These are phyloP conservation scores for Herpetomonas muscarum DNA, from an alignment of 208 protist genomes.

Conservation along the genomic window DNA sequence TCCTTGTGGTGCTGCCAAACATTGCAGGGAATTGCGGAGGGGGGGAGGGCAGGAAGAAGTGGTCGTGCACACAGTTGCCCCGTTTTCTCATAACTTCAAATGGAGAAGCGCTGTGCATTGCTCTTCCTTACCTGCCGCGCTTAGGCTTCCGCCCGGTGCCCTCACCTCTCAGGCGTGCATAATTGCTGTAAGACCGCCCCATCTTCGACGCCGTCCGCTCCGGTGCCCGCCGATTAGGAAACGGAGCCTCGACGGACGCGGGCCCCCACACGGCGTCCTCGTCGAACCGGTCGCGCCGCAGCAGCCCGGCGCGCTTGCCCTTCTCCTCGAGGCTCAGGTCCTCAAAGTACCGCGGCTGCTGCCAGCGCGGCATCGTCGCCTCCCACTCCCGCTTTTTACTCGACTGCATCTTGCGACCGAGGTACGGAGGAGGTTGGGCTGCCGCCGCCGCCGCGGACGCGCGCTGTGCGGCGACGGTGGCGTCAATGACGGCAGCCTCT, in stretches of 20 bases:
- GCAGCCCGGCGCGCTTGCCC: conserved; percentile 32
- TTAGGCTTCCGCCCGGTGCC: background rate
- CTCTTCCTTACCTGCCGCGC: background rate
- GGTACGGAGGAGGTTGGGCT: background rate
- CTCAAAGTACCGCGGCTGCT: conserved; percentile 40
- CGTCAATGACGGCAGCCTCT: background rate
- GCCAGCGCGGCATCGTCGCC: conserved; percentile 44
- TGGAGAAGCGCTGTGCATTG: background rate
- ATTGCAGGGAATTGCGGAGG: no score
- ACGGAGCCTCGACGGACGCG: background rate
- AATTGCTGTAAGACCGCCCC: conserved; percentile 73
- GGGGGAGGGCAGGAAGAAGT: no score
- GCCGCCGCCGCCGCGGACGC: background rate
- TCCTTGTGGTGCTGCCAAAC: no score
- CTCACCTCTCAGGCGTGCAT: conserved; percentile 31
- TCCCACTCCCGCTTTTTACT: conserved; percentile 71
- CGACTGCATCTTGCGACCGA: background rate
- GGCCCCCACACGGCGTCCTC: conserved; percentile 3
- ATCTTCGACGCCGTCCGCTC: conserved; percentile 67
- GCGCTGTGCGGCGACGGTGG: background rate
- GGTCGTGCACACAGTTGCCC: no score
- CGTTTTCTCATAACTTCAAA: background rate
- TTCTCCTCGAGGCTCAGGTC: conserved; percentile 77
- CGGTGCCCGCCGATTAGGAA: no score
- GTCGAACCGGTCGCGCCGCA: conserved; percentile 13